These are phyloP conservation scores for Microbotryum scabiosae DNA, from an alignment of 1,284 basidiomycete species.

Conservation along the genomic window DNA sequence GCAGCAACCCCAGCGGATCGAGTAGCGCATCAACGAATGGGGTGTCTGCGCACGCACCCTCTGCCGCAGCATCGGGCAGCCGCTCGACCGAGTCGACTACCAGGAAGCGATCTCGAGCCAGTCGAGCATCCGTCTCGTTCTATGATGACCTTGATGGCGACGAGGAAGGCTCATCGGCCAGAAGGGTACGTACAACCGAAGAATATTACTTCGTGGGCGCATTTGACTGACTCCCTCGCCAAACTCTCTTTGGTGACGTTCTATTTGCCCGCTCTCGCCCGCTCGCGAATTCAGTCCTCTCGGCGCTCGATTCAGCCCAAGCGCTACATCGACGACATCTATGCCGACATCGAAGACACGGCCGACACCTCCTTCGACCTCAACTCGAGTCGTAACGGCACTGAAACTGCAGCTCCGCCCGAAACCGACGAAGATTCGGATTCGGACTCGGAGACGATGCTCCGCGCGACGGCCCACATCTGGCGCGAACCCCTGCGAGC, in stretches of 20 bases:
- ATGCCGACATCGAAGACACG: conserved; percentile 1
- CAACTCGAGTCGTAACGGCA: background rate
- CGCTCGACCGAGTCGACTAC: background rate
- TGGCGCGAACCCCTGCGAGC: conserved; percentile 25
- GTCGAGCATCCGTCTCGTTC: background rate
- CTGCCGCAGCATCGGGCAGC: background rate
- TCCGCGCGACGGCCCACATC: conserved; percentile 27
- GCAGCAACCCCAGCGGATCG: background rate
- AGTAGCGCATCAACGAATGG: background rate
- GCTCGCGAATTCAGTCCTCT: conserved; percentile 2
- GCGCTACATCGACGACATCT: conserved; percentile 23
- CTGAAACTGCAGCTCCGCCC: background rate
- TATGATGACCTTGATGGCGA: too few species aligned
- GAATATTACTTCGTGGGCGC: too few species aligned
- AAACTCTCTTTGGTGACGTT: too few species aligned
- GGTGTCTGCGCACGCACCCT: background rate
- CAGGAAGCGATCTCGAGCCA: background rate
- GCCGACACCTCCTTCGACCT: conserved; percentile 10
- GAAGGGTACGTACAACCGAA: background rate
- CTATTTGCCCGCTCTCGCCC: too few species aligned
- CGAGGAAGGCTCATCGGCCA: background rate
- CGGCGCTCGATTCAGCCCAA: conserved; percentile 9
- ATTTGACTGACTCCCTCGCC: too few species aligned
- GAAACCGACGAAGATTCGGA: conserved; percentile 16
- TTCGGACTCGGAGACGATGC: conserved; percentile 22